Conservation (phyloP, 441 rosid species). For the Arabidopsis hybrid region DNA sequence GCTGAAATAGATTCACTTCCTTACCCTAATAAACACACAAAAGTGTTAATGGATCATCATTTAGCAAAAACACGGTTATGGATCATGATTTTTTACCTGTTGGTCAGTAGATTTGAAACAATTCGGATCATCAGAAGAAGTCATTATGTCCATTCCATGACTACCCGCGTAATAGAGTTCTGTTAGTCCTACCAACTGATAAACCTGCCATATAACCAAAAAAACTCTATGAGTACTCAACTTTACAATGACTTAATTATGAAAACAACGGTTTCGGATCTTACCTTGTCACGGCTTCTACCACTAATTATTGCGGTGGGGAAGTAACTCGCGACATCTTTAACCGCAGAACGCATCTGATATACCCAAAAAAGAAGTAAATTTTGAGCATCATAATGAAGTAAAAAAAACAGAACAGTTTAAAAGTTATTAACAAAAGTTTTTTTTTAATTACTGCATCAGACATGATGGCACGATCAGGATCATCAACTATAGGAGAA, state of each 20-base stretch:
- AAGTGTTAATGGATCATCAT: slow-evolving; percentile 14
- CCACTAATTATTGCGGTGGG: slow-evolving; percentile 97
- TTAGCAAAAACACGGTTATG: not conserved
- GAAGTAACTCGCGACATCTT: slow-evolving; percentile 65
- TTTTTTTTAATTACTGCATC: slow-evolving; percentile 57
- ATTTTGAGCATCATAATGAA: not conserved
- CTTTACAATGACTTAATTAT: too few species aligned
- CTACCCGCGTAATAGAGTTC: slow-evolving; percentile 97
- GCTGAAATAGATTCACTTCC: slow-evolving; percentile 84
- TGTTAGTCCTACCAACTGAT: slow-evolving; percentile 82
- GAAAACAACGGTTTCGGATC: not conserved
- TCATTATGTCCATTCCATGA: slow-evolving; percentile 98
- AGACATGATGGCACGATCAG: slow-evolving; percentile 87
- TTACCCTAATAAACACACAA: slow-evolving; percentile 60
- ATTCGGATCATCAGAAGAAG: slow-evolving; percentile 53
- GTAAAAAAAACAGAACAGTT: not conserved
- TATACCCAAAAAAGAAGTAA: not conserved
- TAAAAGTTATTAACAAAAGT: not conserved
- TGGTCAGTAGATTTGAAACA: slow-evolving; percentile 67
- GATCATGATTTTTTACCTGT: slow-evolving; percentile 45
- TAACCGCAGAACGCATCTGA: slow-evolving; percentile 94
- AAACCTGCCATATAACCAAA: slow-evolving; percentile 58
- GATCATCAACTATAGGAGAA: slow-evolving; percentile 95
- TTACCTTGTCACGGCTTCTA: slow-evolving; percentile 89
- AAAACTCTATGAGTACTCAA: not conserved